Percentiles rank a stretch among this genome's conserved stretches.
These are phyloP conservation scores for Encephalitozoon hellem DNA, from an alignment of 371 early-diverging fungal species.

Conservation along the genomic window DNA sequence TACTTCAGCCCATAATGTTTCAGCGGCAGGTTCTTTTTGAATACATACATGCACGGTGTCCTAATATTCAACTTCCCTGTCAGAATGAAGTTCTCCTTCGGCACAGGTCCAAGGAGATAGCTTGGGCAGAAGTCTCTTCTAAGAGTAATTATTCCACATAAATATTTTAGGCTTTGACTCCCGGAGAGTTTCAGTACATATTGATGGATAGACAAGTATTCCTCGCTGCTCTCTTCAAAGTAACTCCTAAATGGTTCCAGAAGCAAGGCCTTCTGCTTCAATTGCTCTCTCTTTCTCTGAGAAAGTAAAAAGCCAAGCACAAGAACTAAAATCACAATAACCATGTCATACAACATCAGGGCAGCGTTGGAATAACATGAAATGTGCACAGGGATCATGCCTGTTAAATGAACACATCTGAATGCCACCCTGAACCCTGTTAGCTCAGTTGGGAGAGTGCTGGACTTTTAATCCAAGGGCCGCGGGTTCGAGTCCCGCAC, in stretches of 20 bases:
- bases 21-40: background rate
- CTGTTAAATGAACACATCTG: too few species aligned
- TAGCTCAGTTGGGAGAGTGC: constrained; percentile 7
- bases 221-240: background rate
- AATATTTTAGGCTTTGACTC: background rate
- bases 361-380: background rate
- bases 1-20: constrained; percentile 12
- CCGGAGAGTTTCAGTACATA: background rate
- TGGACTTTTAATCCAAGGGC: constrained; percentile 9
- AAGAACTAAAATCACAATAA: background rate
- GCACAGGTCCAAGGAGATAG: background rate
- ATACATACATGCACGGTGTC: constrained; percentile 8
- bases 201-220: background rate
- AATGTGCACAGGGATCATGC: too few species aligned
- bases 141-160: background rate
- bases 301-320: background rate
- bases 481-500: constrained; percentile 3
- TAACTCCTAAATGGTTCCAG: background rate
- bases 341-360: background rate
- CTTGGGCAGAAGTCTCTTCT: background rate
- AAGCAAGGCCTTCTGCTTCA: background rate
- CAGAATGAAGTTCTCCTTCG: background rate
- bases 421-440: background rate
- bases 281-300: background rate
- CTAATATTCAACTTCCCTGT: constrained; percentile 3